These are phyloP conservation scores for Betula pendula DNA, from an alignment of 306 rosid genomes.

Conservation along the genomic window DNA sequence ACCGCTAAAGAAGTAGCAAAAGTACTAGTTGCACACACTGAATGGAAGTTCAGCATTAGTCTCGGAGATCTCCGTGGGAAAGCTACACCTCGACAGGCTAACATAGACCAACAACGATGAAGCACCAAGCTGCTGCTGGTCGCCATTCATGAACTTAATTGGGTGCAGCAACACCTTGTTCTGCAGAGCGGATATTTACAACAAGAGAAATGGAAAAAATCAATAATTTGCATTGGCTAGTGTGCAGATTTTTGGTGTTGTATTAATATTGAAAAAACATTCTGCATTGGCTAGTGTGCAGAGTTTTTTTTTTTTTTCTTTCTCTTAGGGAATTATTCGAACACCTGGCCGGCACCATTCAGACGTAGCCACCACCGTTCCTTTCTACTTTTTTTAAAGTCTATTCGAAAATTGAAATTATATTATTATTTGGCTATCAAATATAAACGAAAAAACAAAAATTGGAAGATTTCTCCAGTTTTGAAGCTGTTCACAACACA, in stretches of 20 bases:
- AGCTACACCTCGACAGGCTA: slow-evolving; percentile 35
- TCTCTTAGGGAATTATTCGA: slow-evolving; percentile 40
- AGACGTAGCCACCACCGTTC: neutral
- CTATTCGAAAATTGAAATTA: neutral
- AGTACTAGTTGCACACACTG: slow-evolving; percentile 35
- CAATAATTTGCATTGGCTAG: neutral
- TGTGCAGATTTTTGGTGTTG: neutral
- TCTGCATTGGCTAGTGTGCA: neutral
- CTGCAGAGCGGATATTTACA: neutral
- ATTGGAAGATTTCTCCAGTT: neutral
- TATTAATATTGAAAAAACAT: neutral
- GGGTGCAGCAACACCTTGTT: slow-evolving; percentile 8
- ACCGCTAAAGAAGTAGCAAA: slow-evolving; percentile 5
- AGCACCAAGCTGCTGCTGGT: slow-evolving; percentile 39
- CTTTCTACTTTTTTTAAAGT: neutral
- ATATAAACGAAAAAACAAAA: neutral
- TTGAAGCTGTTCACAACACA: neutral
- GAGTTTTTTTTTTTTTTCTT: neutral
- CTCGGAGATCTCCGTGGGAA: slow-evolving; percentile 26
- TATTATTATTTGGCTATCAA: neutral
- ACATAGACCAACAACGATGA: slow-evolving; percentile 38
- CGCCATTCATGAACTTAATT: slow-evolving; percentile 31
- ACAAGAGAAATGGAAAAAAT: neutral
- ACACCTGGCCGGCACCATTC: slow-evolving; percentile 32
- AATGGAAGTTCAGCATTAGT: slow-evolving; percentile 21